Evolutionary conservation across 768 basidiomycete species (phyloP), one percentile per base, ranked within the genome.

Genomic region (Goffeauzyma gilvescens): DNA sequence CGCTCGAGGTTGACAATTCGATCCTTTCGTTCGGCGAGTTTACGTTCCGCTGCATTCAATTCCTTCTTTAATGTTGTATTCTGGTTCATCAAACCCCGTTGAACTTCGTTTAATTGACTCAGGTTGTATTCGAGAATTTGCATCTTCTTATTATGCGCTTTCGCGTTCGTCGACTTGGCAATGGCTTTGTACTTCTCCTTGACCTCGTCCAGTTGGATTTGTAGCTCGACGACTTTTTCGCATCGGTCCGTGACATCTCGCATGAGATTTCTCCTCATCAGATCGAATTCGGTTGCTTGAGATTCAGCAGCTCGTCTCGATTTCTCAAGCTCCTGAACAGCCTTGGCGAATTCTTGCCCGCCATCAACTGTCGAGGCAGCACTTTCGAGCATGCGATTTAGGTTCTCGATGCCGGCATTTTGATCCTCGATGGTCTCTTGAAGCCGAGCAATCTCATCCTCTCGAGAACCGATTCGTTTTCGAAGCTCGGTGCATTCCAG

Each of bases 131-230:
- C 87, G 42, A 98, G 66, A 74, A 95, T 93, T 10, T 86, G 83
- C 81, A 96, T 89, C 74, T 96, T 95, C 75, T 90, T 89, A 68
- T 90, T 85, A 54, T 98, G 93, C 6, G 90, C 85, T 64, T 90
- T 89, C 65, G 81, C 87, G 65, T 96, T 96, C 68, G 86, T 89
- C 63, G 93, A 93, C 50, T 85, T 80, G 55, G 93, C 87, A 46
- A 96, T 85, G 60, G 89, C 90, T 69, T 87, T 90, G 67, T 98
- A 98, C 60, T 96, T 89, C 66, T 98, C 93, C 64, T 83, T 84
- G 64, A 93, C 86, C 62, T 98, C 93, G 57, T 96, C 93, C 25
- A 98, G 70, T 62, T 95, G 89, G 51, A 98, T 96, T 65, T 98
- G 93, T 22, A 98, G 76, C 66, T 96, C 93, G 40, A 98, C 90